These are phyloP conservation scores for Pichia sp. DNA, from an alignment of 1,139 yeast genomes.

Conservation along the genomic window DNA sequence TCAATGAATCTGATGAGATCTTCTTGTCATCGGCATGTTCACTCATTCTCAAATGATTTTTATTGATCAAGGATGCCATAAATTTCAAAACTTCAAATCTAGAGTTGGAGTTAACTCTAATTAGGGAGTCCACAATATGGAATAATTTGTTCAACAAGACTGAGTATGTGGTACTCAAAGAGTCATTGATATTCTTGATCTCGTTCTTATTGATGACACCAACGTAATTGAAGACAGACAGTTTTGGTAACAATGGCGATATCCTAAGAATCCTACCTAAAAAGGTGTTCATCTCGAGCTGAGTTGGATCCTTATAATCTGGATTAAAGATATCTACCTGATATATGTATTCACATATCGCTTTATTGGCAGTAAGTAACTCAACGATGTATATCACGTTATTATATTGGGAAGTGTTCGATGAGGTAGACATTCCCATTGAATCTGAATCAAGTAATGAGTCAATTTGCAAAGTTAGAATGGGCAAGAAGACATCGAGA, in stretches of 20 bases:
- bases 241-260: conserved; percentile 59
- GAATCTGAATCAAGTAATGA: conserved; percentile 27
- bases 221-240: conserved; percentile 40
- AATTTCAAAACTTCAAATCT: conserved; percentile 57
- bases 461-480: conserved; percentile 26
- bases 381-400: conserved; percentile 50
- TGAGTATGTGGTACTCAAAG: conserved; percentile 54
- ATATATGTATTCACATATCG: conserved; percentile 56
- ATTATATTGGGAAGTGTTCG: conserved; percentile 31
- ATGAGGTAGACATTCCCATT: not conserved
- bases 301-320: conserved; percentile 34
- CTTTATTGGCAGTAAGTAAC: conserved; percentile 51
- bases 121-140: conserved; percentile 60
- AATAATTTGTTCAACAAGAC: conserved; percentile 55
- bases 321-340: conserved; percentile 50
- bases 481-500: conserved; percentile 49
- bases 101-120: conserved; percentile 67
- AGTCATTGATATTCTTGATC: conserved; percentile 41
- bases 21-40: conserved; percentile 67
- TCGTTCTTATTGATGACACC: conserved; percentile 37
- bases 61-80: conserved; percentile 65
- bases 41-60: conserved; percentile 83
- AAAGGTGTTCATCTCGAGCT: conserved; percentile 54
- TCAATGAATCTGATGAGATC: conserved; percentile 72
- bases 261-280: conserved; percentile 73